Base-by-base conservation (phyloP, 192 early-diverging fungal species). In the Hyaloraphidium curvatum region DNA sequence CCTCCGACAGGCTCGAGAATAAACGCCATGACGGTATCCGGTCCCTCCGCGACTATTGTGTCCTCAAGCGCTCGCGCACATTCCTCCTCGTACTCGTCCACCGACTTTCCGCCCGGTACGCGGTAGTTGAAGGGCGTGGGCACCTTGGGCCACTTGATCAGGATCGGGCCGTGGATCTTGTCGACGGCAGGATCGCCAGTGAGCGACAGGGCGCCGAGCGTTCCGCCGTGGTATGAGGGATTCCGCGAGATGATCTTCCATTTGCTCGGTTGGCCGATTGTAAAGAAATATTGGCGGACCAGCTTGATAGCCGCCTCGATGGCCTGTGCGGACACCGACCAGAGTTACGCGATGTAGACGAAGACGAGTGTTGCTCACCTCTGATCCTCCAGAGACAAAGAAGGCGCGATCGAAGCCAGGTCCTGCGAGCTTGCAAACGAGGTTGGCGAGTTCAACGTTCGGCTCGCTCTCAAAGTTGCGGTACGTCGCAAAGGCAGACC, bases 381-480 rank as follows among this genome's bases (percentile, higher is more conserved):
- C 43, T 14, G 17, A 22, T 9, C 43, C 43, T 48, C 43, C 43
- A 19, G 17, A 22, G 4, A 48, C 43, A 25, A 48, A 48, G 23
- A 21, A 48, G 43, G 43, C 43, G 14, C 43, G 43, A 19, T 48
- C 43, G 43, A 22, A 48, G 17, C 43, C 43, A 7, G 43, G 43
- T 19, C 43, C 43, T 9, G 17, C 14, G 7, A 48, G 43, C 7
- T 14, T 22, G 23, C 43, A 48, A 5, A 48, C 7, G 7, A 22
- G 14, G 43, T 48, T 19, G 14, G 43, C 14, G 43, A 48, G 43
- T 19, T 48, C 43, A 19, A 48, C 43, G 25, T 48, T 48, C 7
- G 43, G 7, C 4, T 14, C 7, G 43, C 4, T 48, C 43, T 48
- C 43, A 19, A 48, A 48, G 17, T 14, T 22, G 43, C 43, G 43